Evolutionary conservation across 2,329 filamentous ascomycete species (phyloP).

Genomic region (Coleophoma crateriformis): DNA sequence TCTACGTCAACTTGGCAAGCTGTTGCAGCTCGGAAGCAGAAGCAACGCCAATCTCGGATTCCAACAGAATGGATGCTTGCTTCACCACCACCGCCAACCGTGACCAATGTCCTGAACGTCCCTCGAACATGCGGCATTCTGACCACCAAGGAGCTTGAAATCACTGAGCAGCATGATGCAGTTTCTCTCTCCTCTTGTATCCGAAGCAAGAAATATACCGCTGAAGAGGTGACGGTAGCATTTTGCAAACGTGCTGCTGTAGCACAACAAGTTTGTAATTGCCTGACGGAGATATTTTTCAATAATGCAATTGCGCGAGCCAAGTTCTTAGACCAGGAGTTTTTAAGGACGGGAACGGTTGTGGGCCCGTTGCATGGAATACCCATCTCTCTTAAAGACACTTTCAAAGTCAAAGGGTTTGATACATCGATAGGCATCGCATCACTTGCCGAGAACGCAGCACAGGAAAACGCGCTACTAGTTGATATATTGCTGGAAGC

Average conservation of each 20-base stretch:
- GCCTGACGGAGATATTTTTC: conserved; percentile 44
- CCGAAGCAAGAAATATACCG: conserved; percentile 12
- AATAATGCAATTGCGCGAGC: conserved; percentile 39
- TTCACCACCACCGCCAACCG: conserved; percentile 9
- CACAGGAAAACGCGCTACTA: conserved; percentile 46
- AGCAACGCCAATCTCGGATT: conserved; percentile 18
- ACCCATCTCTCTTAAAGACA: conserved; percentile 54
- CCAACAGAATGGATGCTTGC: conserved; percentile 21
- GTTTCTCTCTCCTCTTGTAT: conserved; percentile 19
- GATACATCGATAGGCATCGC: conserved; percentile 52
- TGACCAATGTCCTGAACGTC: conserved; percentile 16
- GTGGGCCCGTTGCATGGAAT: conserved; percentile 58
- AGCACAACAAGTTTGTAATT: conserved; percentile 40
- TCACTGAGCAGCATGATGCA: conserved; percentile 24
- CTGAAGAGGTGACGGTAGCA: conserved; percentile 35
- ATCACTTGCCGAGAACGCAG: conserved; percentile 45
- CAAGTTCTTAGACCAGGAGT: conserved; percentile 36
- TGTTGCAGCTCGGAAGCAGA: conserved; percentile 20
- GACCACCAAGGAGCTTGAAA: conserved; percentile 16
- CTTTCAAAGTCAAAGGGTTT: conserved; percentile 48
- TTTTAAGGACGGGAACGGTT: conserved; percentile 31
- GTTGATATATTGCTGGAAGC: conserved; percentile 51
- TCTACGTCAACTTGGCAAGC: conserved; percentile 8
- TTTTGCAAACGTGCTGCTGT: conserved; percentile 45
- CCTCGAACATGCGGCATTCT: conserved; percentile 19